These are phyloP conservation scores for Saraca asoca DNA, from an alignment of 331 rosid species.

Conservation along the genomic window DNA sequence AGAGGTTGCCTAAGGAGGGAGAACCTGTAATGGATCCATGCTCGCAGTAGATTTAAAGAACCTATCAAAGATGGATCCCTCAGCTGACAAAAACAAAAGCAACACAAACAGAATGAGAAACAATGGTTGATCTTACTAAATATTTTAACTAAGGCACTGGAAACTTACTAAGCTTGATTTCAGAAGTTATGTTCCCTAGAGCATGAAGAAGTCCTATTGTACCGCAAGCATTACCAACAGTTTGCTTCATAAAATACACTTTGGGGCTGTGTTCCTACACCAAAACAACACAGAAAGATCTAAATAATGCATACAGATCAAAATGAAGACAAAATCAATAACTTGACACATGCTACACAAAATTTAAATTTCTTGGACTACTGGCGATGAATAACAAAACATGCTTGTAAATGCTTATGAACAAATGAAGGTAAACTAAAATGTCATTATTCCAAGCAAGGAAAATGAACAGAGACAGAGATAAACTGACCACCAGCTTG, in stretches of 20 bases:
- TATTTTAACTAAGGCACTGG: not conserved
- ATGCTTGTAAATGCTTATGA: not conserved
- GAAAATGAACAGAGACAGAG: not conserved
- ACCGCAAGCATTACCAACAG: constrained; percentile 97
- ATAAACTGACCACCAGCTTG: not conserved
- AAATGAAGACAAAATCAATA: not conserved
- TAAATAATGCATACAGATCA: too few species aligned
- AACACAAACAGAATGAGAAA: constrained; percentile 9
- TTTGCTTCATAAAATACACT: constrained; percentile 85
- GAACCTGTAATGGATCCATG: constrained; percentile 84
- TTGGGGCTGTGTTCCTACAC: constrained; percentile 57
- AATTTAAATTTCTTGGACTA: not conserved
- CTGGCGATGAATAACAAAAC: not conserved
- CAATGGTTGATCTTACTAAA: constrained; percentile 7
- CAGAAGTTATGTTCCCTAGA: constrained; percentile 73
- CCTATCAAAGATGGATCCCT: constrained; percentile 80
- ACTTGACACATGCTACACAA: not conserved
- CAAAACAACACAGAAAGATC: constrained; percentile 21
- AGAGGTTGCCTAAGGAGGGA: constrained; percentile 24
- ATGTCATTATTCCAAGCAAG: constrained; percentile 1
- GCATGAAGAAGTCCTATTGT: constrained; percentile 96
- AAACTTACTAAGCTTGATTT: constrained; percentile 72
- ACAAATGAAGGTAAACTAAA: not conserved
- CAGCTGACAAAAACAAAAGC: constrained; percentile 46
- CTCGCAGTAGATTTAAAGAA: constrained; percentile 74